Conservation (phyloP, 371 early-diverging fungal genomes). For the Circinella umbellata region DNA sequence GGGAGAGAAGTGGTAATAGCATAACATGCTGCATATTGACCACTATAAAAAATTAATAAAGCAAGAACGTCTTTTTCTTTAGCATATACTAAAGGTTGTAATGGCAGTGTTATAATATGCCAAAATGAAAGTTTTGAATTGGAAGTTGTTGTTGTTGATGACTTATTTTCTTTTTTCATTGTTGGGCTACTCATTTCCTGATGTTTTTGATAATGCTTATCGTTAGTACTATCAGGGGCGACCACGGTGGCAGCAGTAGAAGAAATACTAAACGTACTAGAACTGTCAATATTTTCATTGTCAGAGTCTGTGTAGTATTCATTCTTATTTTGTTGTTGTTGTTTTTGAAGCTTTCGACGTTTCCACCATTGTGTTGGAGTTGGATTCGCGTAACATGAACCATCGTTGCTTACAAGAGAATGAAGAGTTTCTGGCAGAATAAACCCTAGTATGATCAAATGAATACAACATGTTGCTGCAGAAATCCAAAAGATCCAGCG, state of each 20-base stretch:
- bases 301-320: background rate
- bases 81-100: slow-evolving; percentile 34
- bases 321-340: background rate
- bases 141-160: background rate
- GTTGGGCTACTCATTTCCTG: too few species aligned
- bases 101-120: slow-evolving; percentile 5
- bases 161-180: background rate
- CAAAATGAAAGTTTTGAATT: background rate
- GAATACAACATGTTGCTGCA: slow-evolving; percentile 23
- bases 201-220: background rate
- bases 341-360: slow-evolving; percentile 7
- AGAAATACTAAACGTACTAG: too few species aligned
- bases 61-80: slow-evolving; percentile 40
- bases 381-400: slow-evolving; percentile 48
- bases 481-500: slow-evolving; percentile 47
- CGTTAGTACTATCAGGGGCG: background rate
- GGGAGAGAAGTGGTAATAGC: slow-evolving; percentile 39
- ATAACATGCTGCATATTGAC: slow-evolving; percentile 43
- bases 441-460: slow-evolving; percentile 22
- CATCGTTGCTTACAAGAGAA: slow-evolving; percentile 47
- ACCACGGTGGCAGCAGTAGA: slow-evolving; percentile 1
- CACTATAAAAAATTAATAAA: slow-evolving; percentile 31
- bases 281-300: background rate
- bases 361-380: slow-evolving; percentile 36
- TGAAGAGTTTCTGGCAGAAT: slow-evolving; percentile 50